A percentile compares a stretch with the other conserved stretches of the same genome.
Evolutionary conservation across 164 flowering plant genomes (phyloP).

Genomic region (Warburgia ugandensis): DNA sequence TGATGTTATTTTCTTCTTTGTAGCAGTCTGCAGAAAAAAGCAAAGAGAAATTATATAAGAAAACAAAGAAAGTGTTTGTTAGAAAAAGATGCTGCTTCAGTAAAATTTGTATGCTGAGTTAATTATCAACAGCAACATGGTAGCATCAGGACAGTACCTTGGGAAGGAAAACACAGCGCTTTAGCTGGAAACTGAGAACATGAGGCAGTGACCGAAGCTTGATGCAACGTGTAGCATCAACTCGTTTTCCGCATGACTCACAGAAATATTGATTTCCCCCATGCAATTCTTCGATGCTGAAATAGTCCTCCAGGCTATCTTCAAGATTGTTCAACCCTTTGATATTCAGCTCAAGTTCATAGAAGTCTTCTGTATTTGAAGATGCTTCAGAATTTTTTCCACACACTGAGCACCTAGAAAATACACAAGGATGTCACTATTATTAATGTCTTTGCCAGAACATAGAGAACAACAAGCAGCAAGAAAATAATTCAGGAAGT

Average conservation of each 20-base stretch:
- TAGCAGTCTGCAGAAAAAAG: slow-evolving; percentile 56
- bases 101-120: too few relatives aligned
- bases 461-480: too few relatives aligned
- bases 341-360: slow-evolving; percentile 86
- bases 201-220: slow-evolving; percentile 75
- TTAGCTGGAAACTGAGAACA: slow-evolving; percentile 91
- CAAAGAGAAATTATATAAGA: slow-evolving; percentile 5
- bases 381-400: slow-evolving; percentile 93
- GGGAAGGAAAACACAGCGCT: slow-evolving; percentile 88
- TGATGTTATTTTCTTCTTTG: slow-evolving; percentile 83
- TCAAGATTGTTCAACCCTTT: slow-evolving; percentile 75
- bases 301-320: slow-evolving; percentile 82
- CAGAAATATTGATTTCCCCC: slow-evolving; percentile 96
- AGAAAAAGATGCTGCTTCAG: too few relatives aligned
- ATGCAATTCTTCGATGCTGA: slow-evolving; percentile 67
- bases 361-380: slow-evolving; percentile 84
- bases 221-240: slow-evolving; percentile 85
- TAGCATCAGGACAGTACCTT: too few relatives aligned
- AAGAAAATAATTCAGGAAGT: too few relatives aligned
- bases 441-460: too few relatives aligned
- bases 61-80: too few relatives aligned
- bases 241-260: slow-evolving; percentile 68
- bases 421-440: not conserved
- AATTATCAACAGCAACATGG: too few relatives aligned
- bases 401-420: slow-evolving; percentile 75